Evolutionary conservation across 176 grass and related monocot genomes (phyloP).

Genomic region (Eleusine coracana): DNA sequence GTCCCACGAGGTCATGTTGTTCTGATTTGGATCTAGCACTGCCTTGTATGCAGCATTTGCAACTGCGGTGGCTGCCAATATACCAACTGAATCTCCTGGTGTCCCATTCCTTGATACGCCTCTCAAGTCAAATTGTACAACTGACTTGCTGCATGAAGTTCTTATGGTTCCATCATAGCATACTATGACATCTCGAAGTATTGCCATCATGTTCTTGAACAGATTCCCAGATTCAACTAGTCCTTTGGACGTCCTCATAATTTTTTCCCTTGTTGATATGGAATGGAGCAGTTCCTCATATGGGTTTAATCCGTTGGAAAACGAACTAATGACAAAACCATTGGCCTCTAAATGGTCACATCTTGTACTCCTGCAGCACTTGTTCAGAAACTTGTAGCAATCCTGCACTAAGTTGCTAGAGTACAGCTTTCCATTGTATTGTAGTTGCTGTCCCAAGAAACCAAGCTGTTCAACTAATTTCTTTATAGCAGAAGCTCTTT

Average conservation of each 20-base stretch:
- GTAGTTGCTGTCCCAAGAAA: slow-evolving; percentile 66
- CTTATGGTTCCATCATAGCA: slow-evolving; percentile 71
- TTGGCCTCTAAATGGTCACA: slow-evolving; percentile 33
- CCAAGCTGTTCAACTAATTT: slow-evolving; percentile 79
- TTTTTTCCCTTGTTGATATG: slow-evolving; percentile 62
- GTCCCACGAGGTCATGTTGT: slow-evolving; percentile 55
- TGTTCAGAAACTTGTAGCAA: slow-evolving; percentile 46
- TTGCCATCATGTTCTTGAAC: slow-evolving; percentile 76
- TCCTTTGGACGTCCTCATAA: slow-evolving; percentile 47
- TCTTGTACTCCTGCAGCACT: not conserved
- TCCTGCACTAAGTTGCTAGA: slow-evolving; percentile 58
- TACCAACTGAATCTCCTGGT: slow-evolving; percentile 71
- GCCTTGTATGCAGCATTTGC: slow-evolving; percentile 71
- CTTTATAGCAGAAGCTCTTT: slow-evolving; percentile 43
- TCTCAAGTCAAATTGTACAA: slow-evolving; percentile 41
- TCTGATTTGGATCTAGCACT: slow-evolving; percentile 59
- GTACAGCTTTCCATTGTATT: slow-evolving; percentile 42
- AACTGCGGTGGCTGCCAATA: slow-evolving; percentile 66
- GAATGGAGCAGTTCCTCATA: slow-evolving; percentile 58
- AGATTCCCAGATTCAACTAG: slow-evolving; percentile 58
- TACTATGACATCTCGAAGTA: slow-evolving; percentile 61
- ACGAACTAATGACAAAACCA: slow-evolving; percentile 54
- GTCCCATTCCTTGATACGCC: slow-evolving; percentile 21
- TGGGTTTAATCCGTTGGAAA: slow-evolving; percentile 59
- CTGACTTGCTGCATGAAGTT: slow-evolving; percentile 45